A percentile compares a stretch with the other conserved stretches of the same genome.
Evolutionary conservation across 192 early-diverging fungal genomes (phyloP).

Genomic region (Gamsiella multidivaricata): DNA sequence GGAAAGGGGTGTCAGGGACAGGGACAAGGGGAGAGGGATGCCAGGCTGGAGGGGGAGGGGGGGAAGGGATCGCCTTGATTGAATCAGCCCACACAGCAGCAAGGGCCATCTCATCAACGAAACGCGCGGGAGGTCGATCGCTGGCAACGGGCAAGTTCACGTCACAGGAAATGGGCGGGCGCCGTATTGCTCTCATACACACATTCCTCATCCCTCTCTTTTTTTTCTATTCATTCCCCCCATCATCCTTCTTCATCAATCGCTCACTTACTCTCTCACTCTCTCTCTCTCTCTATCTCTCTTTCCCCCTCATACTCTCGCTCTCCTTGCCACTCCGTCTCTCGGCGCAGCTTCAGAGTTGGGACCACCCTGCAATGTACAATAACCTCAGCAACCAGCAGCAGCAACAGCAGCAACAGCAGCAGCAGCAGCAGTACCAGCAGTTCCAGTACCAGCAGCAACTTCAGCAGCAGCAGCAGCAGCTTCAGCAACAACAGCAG

Average conservation of each 20-base stretch:
- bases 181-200: background rate
- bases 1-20: too few species aligned
- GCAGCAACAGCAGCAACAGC: slow-evolving; percentile 26
- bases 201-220: background rate
- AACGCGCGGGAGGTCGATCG: too few species aligned
- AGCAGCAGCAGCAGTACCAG: slow-evolving; percentile 20
- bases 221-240: slow-evolving; percentile 1
- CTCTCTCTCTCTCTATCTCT: too few species aligned
- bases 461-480: slow-evolving; percentile 18
- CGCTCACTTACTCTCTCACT: background rate
- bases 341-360: background rate
- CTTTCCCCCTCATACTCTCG: background rate
- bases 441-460: slow-evolving; percentile 29
- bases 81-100: too few species aligned
- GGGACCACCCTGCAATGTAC: slow-evolving; percentile 20
- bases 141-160: too few species aligned
- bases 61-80: too few species aligned
- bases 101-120: too few species aligned
- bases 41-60: too few species aligned
- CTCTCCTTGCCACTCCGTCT: background rate
- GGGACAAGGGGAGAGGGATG: too few species aligned
- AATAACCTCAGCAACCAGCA: slow-evolving; percentile 9
- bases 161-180: too few species aligned
- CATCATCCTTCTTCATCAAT: too few species aligned
- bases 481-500: slow-evolving; percentile 32